A percentile compares a stretch with the other conserved stretches of the same genome.
These are phyloP conservation scores for Citeromyces matritensis DNA, from an alignment of 805 yeast genomes.

Conservation along the genomic window DNA sequence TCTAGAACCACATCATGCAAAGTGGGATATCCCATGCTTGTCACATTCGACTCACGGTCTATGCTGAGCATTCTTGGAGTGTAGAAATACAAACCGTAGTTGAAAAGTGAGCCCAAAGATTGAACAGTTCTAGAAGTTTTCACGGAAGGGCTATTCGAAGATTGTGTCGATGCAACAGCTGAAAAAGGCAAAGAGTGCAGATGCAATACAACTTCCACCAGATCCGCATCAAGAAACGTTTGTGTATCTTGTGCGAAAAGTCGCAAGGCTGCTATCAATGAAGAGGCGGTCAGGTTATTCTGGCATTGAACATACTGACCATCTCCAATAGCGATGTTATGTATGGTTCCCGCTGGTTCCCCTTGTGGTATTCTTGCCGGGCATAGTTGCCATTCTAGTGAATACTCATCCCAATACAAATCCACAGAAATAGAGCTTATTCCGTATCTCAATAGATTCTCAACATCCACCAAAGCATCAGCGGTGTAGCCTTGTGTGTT, in stretches of 20 bases:
- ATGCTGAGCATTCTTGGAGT: too few relatives aligned
- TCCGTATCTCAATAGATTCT: conserved; percentile 24
- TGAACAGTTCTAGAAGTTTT: too few relatives aligned
- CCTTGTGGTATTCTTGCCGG: conserved; percentile 16
- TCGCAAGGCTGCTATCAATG: conserved; percentile 13
- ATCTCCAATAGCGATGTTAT: conserved; percentile 2
- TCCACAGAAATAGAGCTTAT: conserved; percentile 33
- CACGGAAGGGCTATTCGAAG: too few relatives aligned
- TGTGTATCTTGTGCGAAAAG: conserved; percentile 23
- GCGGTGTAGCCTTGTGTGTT: conserved; percentile 15
- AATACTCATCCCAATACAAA: conserved; percentile 35
- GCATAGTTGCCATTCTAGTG: conserved; percentile 38
- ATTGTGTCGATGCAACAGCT: too few relatives aligned
- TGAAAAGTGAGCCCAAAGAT: too few relatives aligned
- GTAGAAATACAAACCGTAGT: too few relatives aligned
- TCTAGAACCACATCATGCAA: too few relatives aligned
- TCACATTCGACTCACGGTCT: too few relatives aligned
- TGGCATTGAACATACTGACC: conserved; percentile 8
- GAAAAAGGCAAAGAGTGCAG: conserved; percentile 10
- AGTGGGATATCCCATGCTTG: conserved; percentile 3
- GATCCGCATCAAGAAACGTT: conserved; percentile 27
- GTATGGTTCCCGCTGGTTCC: conserved; percentile 5
- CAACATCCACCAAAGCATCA: conserved; percentile 12
- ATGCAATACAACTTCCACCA: conserved; percentile 23
- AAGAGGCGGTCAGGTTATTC: conserved; percentile 9